Evolutionary conservation across 257 asterid species (phyloP).

Genomic region (Solanum ahanhuiri): DNA sequence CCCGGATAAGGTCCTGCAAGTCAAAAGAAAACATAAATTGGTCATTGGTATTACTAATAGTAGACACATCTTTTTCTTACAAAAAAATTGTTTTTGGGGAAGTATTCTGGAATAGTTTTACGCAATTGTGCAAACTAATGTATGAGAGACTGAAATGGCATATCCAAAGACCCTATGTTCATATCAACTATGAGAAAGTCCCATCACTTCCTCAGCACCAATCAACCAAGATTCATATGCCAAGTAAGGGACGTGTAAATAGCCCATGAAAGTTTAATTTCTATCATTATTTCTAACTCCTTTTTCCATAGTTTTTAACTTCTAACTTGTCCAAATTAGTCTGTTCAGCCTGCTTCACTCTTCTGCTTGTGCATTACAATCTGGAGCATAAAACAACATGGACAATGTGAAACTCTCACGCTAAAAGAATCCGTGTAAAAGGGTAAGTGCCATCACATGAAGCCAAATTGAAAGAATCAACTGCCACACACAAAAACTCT

Average conservation of each 20-base stretch:
- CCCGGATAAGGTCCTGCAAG: slow-evolving; percentile 77
- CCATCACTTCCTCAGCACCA: neutral
- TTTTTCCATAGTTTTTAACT: neutral
- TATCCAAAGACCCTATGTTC: neutral
- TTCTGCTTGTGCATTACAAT: neutral
- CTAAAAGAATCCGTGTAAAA: neutral
- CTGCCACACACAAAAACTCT: neutral
- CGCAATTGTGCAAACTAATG: neutral
- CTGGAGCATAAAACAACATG: neutral
- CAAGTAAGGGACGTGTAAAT: neutral
- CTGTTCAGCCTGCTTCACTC: neutral
- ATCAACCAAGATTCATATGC: neutral
- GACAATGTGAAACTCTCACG: neutral
- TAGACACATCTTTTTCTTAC: neutral
- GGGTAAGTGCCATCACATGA: neutral
- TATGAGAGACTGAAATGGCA: neutral
- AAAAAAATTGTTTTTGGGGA: neutral
- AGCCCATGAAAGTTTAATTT: neutral
- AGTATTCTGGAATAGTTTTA: neutral
- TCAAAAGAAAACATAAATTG: neutral
- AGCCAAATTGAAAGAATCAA: neutral
- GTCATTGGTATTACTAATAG: neutral
- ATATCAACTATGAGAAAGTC: neutral
- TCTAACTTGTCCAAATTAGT: neutral
- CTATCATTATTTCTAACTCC: neutral